A percentile compares a stretch with the other conserved stretches of the same genome.
Evolutionary conservation across 805 yeast genomes (phyloP).

Genomic region (Candida taoyuanica): DNA sequence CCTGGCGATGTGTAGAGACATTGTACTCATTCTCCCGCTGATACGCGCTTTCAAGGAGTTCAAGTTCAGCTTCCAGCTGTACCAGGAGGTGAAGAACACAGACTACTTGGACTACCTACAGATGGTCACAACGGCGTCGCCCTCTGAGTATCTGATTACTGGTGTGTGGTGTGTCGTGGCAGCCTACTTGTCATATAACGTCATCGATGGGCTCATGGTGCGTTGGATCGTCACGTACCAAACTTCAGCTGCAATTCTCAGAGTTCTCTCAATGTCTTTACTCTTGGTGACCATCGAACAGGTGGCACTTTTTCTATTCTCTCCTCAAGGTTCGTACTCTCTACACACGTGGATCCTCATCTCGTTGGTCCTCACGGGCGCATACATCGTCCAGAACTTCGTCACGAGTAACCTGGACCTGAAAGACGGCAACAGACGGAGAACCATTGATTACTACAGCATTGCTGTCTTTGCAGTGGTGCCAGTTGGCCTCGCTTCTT

Average conservation of each 20-base stretch:
- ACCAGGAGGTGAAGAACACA: constrained; percentile 1
- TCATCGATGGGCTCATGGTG: constrained; percentile 83
- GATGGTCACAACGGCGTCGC: constrained; percentile 51
- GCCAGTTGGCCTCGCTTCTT: constrained; percentile 95
- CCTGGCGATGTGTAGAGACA: constrained; percentile 72
- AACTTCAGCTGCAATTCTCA: constrained; percentile 78
- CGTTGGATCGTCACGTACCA: constrained; percentile 93
- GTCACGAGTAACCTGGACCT: constrained; percentile 69
- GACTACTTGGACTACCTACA: constrained; percentile 6
- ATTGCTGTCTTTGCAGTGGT: constrained; percentile 95
- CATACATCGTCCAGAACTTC: constrained; percentile 82
- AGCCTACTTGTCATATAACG: constrained; percentile 76
- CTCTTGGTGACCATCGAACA: constrained; percentile 68
- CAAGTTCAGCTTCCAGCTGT: constrained; percentile 16
- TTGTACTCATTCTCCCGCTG: constrained; percentile 66
- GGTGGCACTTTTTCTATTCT: constrained; percentile 59
- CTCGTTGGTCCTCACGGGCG: constrained; percentile 76
- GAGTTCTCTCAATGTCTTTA: constrained; percentile 80
- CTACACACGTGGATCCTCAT: constrained; percentile 89
- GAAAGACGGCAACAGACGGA: constrained; percentile 29
- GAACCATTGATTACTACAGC: constrained; percentile 82
- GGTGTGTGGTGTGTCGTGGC: constrained; percentile 93
- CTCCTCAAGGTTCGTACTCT: constrained; percentile 67
- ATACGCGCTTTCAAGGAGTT: constrained; percentile 46
- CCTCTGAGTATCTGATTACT: constrained; percentile 75